Conservation (phyloP, 768 basidiomycete species). For the Amanita jacksonii region DNA sequence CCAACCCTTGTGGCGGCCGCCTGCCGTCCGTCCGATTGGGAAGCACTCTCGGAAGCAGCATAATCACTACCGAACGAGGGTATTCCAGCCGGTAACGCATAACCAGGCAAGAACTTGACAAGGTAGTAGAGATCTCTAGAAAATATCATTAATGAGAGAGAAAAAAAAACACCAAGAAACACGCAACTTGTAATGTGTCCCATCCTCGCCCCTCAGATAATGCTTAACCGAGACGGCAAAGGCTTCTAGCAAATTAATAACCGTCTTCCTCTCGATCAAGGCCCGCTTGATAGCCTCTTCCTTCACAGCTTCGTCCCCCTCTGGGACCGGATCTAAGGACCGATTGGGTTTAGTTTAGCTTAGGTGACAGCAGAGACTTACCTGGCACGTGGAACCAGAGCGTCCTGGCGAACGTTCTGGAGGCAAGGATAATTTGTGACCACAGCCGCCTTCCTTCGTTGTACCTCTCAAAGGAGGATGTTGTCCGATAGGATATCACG, state of each 20-base stretch:
- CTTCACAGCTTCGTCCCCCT: conserved; percentile 11
- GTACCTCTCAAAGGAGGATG: conserved; percentile 67
- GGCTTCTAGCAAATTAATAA: conserved; percentile 58
- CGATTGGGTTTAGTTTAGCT: background rate
- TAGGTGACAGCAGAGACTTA: conserved; percentile 12
- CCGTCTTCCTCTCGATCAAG: conserved; percentile 59
- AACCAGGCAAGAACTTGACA: conserved; percentile 64
- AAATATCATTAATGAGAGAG: background rate
- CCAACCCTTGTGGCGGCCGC: too few species aligned
- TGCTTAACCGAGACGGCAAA: conserved; percentile 61
- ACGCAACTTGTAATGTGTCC: conserved; percentile 36
- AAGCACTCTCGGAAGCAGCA: background rate
- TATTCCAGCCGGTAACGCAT: conserved; percentile 43
- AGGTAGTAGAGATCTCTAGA: conserved; percentile 53
- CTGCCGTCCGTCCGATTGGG: background rate
- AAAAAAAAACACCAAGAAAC: background rate
- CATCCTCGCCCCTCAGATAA: conserved; percentile 54
- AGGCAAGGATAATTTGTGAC: conserved; percentile 55
- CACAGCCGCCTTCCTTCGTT: conserved; percentile 63
- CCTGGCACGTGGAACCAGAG: conserved; percentile 64
- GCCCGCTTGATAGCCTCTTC: conserved; percentile 33
- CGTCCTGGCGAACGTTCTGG: conserved; percentile 47
- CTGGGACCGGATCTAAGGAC: conserved; percentile 16
- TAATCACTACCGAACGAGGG: conserved; percentile 17
- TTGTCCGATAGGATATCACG: conserved; percentile 63